Evolutionary conservation across 2,329 filamentous ascomycete genomes (phyloP).

Genomic region (Thelonectria blattea): DNA sequence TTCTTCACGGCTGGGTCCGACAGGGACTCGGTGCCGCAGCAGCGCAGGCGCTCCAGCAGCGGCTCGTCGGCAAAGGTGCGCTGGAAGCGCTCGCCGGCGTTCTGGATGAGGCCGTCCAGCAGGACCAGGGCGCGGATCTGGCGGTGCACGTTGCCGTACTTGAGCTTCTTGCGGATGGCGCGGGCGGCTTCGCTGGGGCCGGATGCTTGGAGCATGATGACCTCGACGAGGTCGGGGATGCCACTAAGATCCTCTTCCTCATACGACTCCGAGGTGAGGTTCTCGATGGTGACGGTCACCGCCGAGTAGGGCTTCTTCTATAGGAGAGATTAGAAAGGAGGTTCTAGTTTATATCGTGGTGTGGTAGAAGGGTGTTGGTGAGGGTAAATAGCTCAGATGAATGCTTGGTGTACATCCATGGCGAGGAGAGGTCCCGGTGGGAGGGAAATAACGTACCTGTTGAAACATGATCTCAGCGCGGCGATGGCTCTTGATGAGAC

Average conservation of each 20-base stretch:
- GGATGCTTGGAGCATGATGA: constrained; percentile 85
- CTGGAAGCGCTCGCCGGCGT: constrained; percentile 87
- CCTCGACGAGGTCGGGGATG: constrained; percentile 92
- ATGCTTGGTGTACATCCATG: background rate
- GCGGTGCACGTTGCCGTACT: constrained; percentile 93
- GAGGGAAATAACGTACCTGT: constrained; percentile 30
- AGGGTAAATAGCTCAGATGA: constrained; percentile 28
- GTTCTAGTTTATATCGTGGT: background rate
- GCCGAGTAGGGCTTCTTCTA: constrained; percentile 84
- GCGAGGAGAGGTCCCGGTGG: background rate
- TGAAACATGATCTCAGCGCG: constrained; percentile 38
- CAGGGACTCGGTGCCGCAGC: constrained; percentile 83
- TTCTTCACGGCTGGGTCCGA: constrained; percentile 85
- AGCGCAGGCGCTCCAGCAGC: constrained; percentile 85
- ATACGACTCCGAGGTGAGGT: constrained; percentile 85
- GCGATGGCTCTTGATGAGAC: background rate
- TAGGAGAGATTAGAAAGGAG: background rate
- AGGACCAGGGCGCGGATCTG: constrained; percentile 89
- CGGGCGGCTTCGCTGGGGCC: constrained; percentile 89
- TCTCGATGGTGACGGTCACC: constrained; percentile 90
- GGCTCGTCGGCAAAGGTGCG: constrained; percentile 88
- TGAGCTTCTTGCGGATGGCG: constrained; percentile 96
- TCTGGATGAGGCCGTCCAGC: constrained; percentile 92
- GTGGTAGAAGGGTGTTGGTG: too few relatives aligned
- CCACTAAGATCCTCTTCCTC: constrained; percentile 91